Base-by-base conservation (phyloP, 2,329 filamentous ascomycete genomes). In the Proliferodiscus dingleyae region DNA sequence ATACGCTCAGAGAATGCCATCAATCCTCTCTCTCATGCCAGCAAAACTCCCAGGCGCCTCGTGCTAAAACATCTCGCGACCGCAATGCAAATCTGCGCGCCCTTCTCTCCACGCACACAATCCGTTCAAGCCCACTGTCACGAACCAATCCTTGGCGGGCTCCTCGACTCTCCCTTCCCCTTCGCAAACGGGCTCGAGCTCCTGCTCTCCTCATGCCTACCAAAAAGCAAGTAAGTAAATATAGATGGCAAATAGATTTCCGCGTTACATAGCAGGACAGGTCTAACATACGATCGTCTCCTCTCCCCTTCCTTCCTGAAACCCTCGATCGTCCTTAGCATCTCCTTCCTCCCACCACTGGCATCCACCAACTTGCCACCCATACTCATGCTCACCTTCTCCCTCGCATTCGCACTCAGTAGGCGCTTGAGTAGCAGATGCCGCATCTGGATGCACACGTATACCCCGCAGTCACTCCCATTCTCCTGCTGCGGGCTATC, bases 311-410 rank as follows among this genome's bases (percentile, higher is more conserved):
- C 90, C 65, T 89, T 89, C 49, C 89, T 80, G 60, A 94, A 78
- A 28, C 75, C 83, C 58, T 96, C 89, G 54, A 97, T 94, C 29
- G 93, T 90, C 61, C 81, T 83, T 53, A 94, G 68, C 80, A 98
- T 97, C 65, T 95, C 88, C 66, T 94, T 94, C 43, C 93, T 75
- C 2, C 87, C 89, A 4, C 83, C 83, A 34, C 71, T 69, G 3
- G 89, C 88, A 68, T 96, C 87, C 41, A 97, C 83, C 60, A 85
- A 78, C 64, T 89, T 89, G 19, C 87, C 87, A 4, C 78, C 81
- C 78, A 97, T 85, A 61, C 87, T 93, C 93, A 98, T 97, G 51
- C 83, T 90, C 10, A 97, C 85, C 69, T 95, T 95, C 65, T 91
- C 82, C 51, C 80, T 79, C 2, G 86, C 83, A 61, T 89, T 85